Evolutionary conservation across 179 eudicot species (phyloP), one percentile per base, ranked within the genome.

Genomic region (Spergularia azorica): DNA sequence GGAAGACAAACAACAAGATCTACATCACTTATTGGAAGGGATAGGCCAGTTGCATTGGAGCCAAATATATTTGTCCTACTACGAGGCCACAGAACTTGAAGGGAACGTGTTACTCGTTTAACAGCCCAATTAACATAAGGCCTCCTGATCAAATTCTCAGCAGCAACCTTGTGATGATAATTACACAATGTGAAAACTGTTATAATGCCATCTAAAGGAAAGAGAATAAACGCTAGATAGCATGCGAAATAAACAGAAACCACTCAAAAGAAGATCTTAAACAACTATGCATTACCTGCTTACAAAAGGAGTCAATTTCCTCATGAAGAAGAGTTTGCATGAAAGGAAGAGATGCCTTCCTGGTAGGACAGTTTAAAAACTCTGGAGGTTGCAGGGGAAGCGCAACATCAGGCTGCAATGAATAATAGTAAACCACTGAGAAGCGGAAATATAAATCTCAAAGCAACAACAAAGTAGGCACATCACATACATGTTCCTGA

Each of bases 1-100:
- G 98, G 98, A 71, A 95, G 98, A 82, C 89, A 86, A 83, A 95
- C 93, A 85, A 95, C 98, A 84, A 95, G 98, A 83, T 95, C 97
- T 76, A 95, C 97, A 77, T 95, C 98, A 82, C 98, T 95, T 60
- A 96, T 87, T 82, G 98, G 98, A 77, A 93, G 95, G 63, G 98
- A 90, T 86, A 95, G 86, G 39, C 98, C 98, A 77, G 98, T 91
- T 26, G 97, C 97, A 86, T 91, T 91, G 54, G 98, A 95, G 82
- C 98, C 98, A 84, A 84, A 95, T 54, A 95, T 81, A 80, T 91
- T 93, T 70, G 98, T 93, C 84, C 97, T 88, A 38, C 97, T 91
- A 48, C 97, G 93, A 74, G 98, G 98, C 98, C 98, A 95, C 57
- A 95, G 84, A 80, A 93, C 98, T 89, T 93, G 98, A 60, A 95